A percentile compares a stretch with the other conserved stretches of the same genome.
Conservation (phyloP, 306 rosid species). For the Vigna nakashimae region DNA sequence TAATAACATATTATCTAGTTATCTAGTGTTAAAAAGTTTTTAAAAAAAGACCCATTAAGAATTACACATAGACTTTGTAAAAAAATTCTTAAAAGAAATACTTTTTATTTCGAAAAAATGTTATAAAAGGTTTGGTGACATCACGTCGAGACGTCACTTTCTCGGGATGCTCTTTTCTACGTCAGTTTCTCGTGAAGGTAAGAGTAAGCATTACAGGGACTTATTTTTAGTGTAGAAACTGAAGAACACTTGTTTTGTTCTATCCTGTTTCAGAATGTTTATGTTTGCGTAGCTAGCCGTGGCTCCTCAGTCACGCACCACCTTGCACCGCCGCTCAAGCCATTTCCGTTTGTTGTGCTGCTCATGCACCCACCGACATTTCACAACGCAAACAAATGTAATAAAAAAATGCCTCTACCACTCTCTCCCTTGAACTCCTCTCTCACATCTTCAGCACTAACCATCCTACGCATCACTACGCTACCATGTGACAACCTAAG, state of each 20-base stretch:
- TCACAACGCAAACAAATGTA: background rate
- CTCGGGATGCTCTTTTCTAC: background rate
- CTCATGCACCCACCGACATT: background rate
- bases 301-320: slow-evolving; percentile 16
- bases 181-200: slow-evolving; percentile 25
- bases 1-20: too few relatives aligned
- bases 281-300: slow-evolving; percentile 32
- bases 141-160: background rate
- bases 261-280: slow-evolving; percentile 33
- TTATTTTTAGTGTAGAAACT: slow-evolving; percentile 7
- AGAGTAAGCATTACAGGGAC: slow-evolving; percentile 26
- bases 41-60: too few relatives aligned
- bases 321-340: background rate
- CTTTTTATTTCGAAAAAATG: background rate
- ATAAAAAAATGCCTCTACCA: background rate
- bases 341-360: background rate
- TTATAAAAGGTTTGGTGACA: background rate
- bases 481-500: background rate
- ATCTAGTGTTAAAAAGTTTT: too few relatives aligned
- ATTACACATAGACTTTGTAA: too few relatives aligned
- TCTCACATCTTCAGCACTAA: background rate
- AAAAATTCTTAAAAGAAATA: too few relatives aligned
- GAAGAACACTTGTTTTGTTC: slow-evolving; percentile 35
- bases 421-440: background rate
- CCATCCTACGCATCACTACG: background rate